Base-by-base conservation (phyloP, 345 rosid species). In the Hypericum perforatum region DNA sequence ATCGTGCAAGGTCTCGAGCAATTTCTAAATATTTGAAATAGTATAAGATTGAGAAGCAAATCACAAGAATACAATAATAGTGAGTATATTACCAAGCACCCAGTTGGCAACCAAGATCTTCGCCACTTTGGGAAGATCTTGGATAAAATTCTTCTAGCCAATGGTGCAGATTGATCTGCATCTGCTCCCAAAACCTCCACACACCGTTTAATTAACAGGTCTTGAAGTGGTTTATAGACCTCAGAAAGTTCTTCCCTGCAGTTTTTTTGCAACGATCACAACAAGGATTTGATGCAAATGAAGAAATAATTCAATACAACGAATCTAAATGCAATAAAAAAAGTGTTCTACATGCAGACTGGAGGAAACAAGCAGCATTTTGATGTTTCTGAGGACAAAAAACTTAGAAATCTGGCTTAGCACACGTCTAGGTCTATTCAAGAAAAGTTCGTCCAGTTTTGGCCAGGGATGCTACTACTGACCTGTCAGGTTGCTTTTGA, bases 91-190 rank as follows among this genome's bases (percentile, higher is more conserved):
- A 92, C 95, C 95, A 92, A 73, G 78, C 86, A 88, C 47, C 98
- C 96, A 2, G 98, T 92, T 0, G 95, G 98, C 60, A 92, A 85
- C 98, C 98, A 92, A 63, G 82, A 73, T 73, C 96, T 85, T 70
- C 76, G 74, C 62, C 94, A 86, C 63, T 78, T 85, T 49, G 96
- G 94, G 66, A 88, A 78, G 67, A 92, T 50, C 66, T 77, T 82
- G 36, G 83, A 83, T 95, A 90, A 88, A 38, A 87, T 43, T 47
- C 57, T 70, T 71, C 59, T 72, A 6, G 72, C 73, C 55, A 44
- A 71, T 51, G 78, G 68, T 45, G 52, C 38, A 8, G 71, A 39
- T 22, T 76, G 67, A 39, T 65, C 60, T 56, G 68, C 61, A 56
- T 74, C 80, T 43, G 57, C 50, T 67, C 83, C 94, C 63, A 81